Percentiles rank a stretch among this genome's conserved stretches.
Evolutionary conservation across 2,329 filamentous ascomycete species (phyloP).

Genomic region (Mycocentrospora acerina): DNA sequence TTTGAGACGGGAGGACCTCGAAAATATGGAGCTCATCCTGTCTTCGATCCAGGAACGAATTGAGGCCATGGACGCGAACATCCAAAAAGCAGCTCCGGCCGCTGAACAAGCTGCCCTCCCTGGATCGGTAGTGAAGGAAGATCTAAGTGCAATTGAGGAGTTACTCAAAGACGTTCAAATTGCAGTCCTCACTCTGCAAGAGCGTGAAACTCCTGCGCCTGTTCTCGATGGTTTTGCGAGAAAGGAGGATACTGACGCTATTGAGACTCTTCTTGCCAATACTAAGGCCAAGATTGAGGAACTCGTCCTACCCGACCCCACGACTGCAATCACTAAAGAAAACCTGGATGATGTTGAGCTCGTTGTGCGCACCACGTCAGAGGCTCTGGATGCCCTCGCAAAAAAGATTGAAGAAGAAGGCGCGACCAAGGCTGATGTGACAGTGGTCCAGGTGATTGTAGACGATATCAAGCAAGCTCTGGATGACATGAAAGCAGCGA

Average conservation of each 20-base stretch:
- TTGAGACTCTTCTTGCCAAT: slow-evolving; percentile 86
- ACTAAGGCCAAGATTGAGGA: slow-evolving; percentile 88
- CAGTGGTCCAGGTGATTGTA: slow-evolving; percentile 73
- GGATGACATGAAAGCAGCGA: slow-evolving; percentile 61
- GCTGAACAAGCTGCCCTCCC: slow-evolving; percentile 32
- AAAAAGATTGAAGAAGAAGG: slow-evolving; percentile 67
- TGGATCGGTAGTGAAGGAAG: slow-evolving; percentile 51
- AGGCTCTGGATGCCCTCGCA: slow-evolving; percentile 66
- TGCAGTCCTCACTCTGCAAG: slow-evolving; percentile 47
- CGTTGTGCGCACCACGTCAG: slow-evolving; percentile 73
- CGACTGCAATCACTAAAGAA: slow-evolving; percentile 66
- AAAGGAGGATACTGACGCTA: slow-evolving; percentile 84
- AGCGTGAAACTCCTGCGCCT: slow-evolving; percentile 24
- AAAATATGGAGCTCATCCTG: slow-evolving; percentile 81
- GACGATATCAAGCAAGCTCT: slow-evolving; percentile 74
- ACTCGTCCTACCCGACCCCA: slow-evolving; percentile 64
- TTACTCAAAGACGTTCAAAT: slow-evolving; percentile 60
- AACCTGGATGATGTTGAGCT: slow-evolving; percentile 64
- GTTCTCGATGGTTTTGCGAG: slow-evolving; percentile 58
- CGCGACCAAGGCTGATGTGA: slow-evolving; percentile 77
- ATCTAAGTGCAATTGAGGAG: slow-evolving; percentile 51
- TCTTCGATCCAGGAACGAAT: slow-evolving; percentile 81
- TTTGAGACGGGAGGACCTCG: slow-evolving; percentile 69
- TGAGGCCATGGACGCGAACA: slow-evolving; percentile 67
- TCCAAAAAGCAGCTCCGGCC: slow-evolving; percentile 49